These are phyloP conservation scores for Neolentinus lepideus DNA, from an alignment of 1,284 basidiomycete species.

Conservation along the genomic window DNA sequence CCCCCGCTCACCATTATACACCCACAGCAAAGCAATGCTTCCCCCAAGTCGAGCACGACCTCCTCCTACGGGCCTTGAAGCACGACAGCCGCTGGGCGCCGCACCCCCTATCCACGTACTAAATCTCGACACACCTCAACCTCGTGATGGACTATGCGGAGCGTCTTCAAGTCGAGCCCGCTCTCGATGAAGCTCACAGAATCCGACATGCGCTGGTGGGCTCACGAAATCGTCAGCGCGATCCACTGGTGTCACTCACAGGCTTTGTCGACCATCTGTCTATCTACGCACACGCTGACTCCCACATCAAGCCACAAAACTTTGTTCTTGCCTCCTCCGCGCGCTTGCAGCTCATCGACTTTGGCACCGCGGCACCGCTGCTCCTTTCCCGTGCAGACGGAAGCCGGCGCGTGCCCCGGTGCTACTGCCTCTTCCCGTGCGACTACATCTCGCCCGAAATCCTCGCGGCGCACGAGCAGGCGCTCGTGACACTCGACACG, in stretches of 20 bases:
- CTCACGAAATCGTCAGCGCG: conserved; percentile 71
- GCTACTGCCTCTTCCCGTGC: conserved; percentile 73
- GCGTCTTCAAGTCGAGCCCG: conserved; percentile 66
- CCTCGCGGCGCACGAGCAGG: conserved; percentile 73
- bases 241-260: conserved; percentile 84
- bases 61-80: conserved; percentile 56
- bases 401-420: conserved; percentile 46
- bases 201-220: conserved; percentile 76
- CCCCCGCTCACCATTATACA: conserved; percentile 4
- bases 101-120: conserved; percentile 76
- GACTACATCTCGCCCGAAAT: conserved; percentile 95
- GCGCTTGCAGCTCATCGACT: conserved; percentile 79
- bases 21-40: conserved; percentile 75
- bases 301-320: conserved; percentile 86
- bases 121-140: conserved; percentile 64
- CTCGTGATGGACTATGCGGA: conserved; percentile 79
- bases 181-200: conserved; percentile 54
- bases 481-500: conserved; percentile 67
- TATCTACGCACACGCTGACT: neutral
- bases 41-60: conserved; percentile 68
- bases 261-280: conserved; percentile 19
- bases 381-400: conserved; percentile 46
- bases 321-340: conserved; percentile 64
- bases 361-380: conserved; percentile 80
- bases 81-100: conserved; percentile 58